Evolutionary conservation across 1,139 yeast genomes (phyloP), one percentile per base, ranked within the genome.

Genomic region (Diutina neorugosa): DNA sequence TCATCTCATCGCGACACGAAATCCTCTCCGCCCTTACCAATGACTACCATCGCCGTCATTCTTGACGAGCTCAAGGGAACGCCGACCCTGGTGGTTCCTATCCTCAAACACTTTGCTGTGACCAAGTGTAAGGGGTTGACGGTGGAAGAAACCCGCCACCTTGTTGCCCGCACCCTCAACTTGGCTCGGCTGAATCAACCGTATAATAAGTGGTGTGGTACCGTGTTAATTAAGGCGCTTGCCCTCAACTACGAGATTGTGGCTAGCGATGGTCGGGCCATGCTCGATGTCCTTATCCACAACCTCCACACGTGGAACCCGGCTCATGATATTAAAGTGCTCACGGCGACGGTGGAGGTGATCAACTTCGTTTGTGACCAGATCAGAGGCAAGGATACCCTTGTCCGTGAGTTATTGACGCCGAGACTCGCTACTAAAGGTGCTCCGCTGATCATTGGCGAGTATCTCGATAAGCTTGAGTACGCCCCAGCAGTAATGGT

Each of bases 1-100:
- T 14, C 48, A 44, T 44, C 48, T 44, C 48, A 44, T 44, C 48
- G 48, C 48, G 20, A 21, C 18, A n/a, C 34, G 37, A 31, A 31
- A 31, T 14, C 14, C 16, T 4, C 4, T 11, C 2, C 14, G n/a
- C 37, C 12, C 37, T 11, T 14, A 31, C n/a, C n/a, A 34, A 46
- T 46, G 50, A 27, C 41, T 16, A n/a, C 50, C 14, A 27, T 46
- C 21, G 40, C 19, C 11, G 50, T 27, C 11, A 27, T 46, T 14
- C 21, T 46, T 8, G 50, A 46, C 31, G 50, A 46, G 21, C 21
- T 46, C 12, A 46, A 46, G 18, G 50, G 50, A 11, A 27, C 40
- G 4, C 50, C 50, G 3, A 27, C 50, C 4, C 41, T 27, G 40
- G 40, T 46, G 37, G 27, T 46, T 6, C 50, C 50, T 21, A 46